Base-by-base conservation (phyloP, 495 filamentous ascomycete species). In the Penicillium silybi region DNA sequence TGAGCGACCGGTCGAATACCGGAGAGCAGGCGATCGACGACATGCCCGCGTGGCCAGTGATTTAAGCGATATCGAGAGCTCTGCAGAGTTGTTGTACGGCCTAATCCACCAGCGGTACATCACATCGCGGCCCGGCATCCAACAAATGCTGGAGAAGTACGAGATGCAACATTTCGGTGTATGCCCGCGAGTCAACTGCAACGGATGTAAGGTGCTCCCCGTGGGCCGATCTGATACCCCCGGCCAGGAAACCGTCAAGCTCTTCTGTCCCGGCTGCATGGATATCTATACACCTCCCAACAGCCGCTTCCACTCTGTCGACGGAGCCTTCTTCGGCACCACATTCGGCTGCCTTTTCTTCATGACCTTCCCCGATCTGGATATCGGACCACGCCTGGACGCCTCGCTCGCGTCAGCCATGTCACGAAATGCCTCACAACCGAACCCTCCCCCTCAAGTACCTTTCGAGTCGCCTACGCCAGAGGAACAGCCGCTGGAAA, bases 81-180 rank as follows among this genome's bases (percentile, higher is more conserved):
- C 91, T 0, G 93, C 93, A 9, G 95, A 98, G 76, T 84, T 98
- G 63, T 86, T 98, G 11, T 98, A 97, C 72, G 93, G 93, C 6
- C 81, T 98, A 19, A 98, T 98, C 63, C 93, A 98, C 70, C 93
- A 97, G 72, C 89, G 93, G 22, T 98, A 95, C 69, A 97, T 98
- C 73, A 97, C 90, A 50, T 96, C 91, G n/a, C 80, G 93, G 29
- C 90, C 90, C 6, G 93, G 93, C 17, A 97, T 98, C 48, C 92
- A 96, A 65, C 91, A 96, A 67, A 98, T 98, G 93, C 89, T 90
- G 25, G 95, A 98, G 67, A 98, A 98, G 66, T 97, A 97, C 76
- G 92, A 96, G 61, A 77, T 95, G 41, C 85, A 89, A 54, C 92
- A 98, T 71, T 98, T 98, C 56, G 93, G 93, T 27, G 82, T 85